Base-by-base conservation (phyloP, 257 asterid species). In the Sherardia arvensis region DNA sequence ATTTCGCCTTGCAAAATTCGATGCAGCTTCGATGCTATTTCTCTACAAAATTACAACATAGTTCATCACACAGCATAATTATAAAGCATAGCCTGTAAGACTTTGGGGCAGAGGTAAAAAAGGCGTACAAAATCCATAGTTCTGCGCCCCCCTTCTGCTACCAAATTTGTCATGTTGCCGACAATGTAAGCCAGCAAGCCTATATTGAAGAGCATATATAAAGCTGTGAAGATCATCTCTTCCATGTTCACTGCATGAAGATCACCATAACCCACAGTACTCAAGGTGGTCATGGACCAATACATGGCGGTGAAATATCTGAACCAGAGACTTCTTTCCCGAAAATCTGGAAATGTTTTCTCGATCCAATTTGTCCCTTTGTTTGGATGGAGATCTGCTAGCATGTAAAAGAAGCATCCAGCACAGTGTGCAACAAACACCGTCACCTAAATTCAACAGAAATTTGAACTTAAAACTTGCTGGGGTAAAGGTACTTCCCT, bases 181-280 rank as follows among this genome's bases (percentile, higher is more conserved):
- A 91, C 88, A 59, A 91, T 88, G 17, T 88, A 91, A 62, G 98
- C 92, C 6, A 91, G 85, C 3, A 88, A 53, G 59, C 96, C 96
- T 2, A 91, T 79, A 69, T 88, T 91, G 79, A 88, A 85, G 74
- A 91, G 86, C 94, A 88, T 80, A 81, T 86, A 91, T 65, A 80
- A 59, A 34, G 79, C 81, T 29, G 82, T 78, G 87, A 88, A 91
- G 26, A 76, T 84, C 97, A 83, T 92, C 77, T 92, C 97, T 36
- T 77, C 1, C 40, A 89, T 68, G 74, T 86, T 92, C 3, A 79
- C 93, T 0, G 98, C 97, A 69, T 88, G 97, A 4, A 92, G 75
- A 38, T 92, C 98, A 3, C 98, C 98, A 53, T 92, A 92, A 17
- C 98, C 98, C 20, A 92, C 98, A 0, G 98, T 86, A 8, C 91